phyloP scores from a whole-genome alignment of 345 rosid species.

The Euphorbia tirucalli region DNA sequence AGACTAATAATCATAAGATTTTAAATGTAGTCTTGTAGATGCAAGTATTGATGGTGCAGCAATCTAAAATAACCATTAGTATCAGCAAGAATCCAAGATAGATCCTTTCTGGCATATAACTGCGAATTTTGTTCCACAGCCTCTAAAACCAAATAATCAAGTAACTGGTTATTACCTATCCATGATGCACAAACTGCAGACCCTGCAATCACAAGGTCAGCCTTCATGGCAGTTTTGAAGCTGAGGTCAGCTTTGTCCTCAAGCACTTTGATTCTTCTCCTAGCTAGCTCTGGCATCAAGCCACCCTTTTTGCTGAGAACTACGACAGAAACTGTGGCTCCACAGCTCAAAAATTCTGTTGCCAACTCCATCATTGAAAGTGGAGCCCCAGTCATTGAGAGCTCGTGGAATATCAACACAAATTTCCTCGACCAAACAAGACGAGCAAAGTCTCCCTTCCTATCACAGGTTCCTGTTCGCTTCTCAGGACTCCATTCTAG shows the following conservation, averaged over 20 bases:
- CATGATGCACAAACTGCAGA: conserved; percentile 96
- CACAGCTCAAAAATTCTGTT: conserved; percentile 96
- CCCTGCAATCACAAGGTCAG: conserved; percentile 93
- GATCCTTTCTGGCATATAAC: conserved; percentile 5
- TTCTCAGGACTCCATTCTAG: conserved; percentile 91
- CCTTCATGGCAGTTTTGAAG: conserved; percentile 93
- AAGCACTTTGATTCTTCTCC: conserved; percentile 87
- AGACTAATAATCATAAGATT: neutral
- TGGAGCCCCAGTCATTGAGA: conserved; percentile 99
- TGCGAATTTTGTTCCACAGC: too few relatives aligned
- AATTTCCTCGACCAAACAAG: conserved; percentile 98
- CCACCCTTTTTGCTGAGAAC: conserved; percentile 96
- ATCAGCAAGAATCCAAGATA: neutral
- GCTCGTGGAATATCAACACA: conserved; percentile 83
- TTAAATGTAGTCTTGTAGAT: neutral
- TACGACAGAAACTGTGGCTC: conserved; percentile 93
- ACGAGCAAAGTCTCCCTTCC: conserved; percentile 85
- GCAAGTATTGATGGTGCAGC: neutral
- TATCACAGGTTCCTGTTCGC: conserved; percentile 90
- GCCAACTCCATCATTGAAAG: conserved; percentile 97
- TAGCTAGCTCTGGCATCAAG: conserved; percentile 69
- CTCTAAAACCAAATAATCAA: conserved; percentile 1
- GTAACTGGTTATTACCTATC: conserved; percentile 61
- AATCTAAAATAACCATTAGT: neutral
- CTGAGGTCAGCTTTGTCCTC: conserved; percentile 90